These are phyloP conservation scores for Senecio squalidus DNA, from an alignment of 140 eudicot species.

Conservation along the genomic window DNA sequence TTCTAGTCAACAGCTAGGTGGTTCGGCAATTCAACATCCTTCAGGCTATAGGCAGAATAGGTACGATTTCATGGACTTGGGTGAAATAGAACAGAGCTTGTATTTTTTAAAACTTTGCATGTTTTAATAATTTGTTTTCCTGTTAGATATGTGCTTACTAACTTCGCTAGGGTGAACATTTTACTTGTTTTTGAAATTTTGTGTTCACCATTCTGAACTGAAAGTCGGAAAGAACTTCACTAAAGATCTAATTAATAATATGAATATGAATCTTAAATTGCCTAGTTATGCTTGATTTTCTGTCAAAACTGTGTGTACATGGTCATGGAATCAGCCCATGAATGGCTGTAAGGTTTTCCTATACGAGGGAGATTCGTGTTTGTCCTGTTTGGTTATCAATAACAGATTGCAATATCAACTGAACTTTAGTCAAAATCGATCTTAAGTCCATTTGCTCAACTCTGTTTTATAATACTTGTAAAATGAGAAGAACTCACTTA, in stretches of 20 bases:
- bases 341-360: neutral
- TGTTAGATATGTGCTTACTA: neutral
- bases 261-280: no score
- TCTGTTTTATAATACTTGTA: no score
- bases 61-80: constrained; percentile 28
- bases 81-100: constrained; percentile 25
- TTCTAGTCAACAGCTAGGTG: constrained; percentile 22
- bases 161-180: neutral
- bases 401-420: no score
- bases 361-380: neutral
- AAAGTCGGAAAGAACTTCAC: no score
- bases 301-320: neutral
- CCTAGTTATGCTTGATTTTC: no score
- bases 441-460: no score
- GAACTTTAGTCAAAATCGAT: no score
- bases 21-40: constrained; percentile 30
- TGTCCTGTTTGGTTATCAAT: neutral
- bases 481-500: no score
- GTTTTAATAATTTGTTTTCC: neutral
- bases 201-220: no score
- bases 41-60: constrained; percentile 46
- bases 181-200: no score
- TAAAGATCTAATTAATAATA: no score
- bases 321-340: neutral
- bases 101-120: neutral